Percentiles rank a stretch among this genome's conserved stretches.
Evolutionary conservation across 2,329 filamentous ascomycete species (phyloP).

Genomic region (Penicillium sp.): DNA sequence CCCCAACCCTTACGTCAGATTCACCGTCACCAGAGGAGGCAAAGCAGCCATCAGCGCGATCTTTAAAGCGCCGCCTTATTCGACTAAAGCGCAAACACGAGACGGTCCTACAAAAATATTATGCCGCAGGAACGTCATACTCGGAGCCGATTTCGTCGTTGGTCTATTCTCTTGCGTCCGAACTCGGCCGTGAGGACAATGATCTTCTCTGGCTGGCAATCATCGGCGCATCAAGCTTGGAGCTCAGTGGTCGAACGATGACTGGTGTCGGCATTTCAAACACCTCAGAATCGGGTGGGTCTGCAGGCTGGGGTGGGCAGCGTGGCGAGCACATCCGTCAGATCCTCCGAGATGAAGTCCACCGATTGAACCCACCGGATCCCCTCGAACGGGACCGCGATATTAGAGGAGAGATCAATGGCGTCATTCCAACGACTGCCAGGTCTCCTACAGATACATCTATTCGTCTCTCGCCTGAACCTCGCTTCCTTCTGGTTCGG

Average conservation of each 20-base stretch:
- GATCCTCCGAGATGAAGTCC: constrained; percentile 88
- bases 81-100: constrained; percentile 80
- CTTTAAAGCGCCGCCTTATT: constrained; percentile 74
- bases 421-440: constrained; percentile 88
- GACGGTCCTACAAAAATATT: constrained; percentile 77
- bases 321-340: constrained; percentile 84
- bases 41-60: constrained; percentile 71
- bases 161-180: constrained; percentile 91
- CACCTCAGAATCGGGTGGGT: constrained; percentile 59
- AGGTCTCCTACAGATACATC: constrained; percentile 88
- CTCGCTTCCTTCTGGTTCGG: constrained; percentile 86
- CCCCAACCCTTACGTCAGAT: constrained; percentile 51
- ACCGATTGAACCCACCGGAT: constrained; percentile 84
- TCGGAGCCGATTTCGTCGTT: constrained; percentile 94
- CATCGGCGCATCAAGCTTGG: constrained; percentile 91
- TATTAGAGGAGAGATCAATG: constrained; percentile 69
- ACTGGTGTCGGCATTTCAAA: constrained; percentile 73
- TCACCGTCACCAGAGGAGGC: constrained; percentile 49
- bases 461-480: constrained; percentile 91
- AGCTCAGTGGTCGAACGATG: constrained; percentile 85
- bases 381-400: constrained; percentile 64
- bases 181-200: constrained; percentile 94
- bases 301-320: constrained; percentile 78
- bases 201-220: constrained; percentile 94
- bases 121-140: constrained; percentile 84